Evolutionary conservation across 2,329 filamentous ascomycete species (phyloP), one percentile per base, ranked within the genome.

Genomic region (Aotearoamyces nothofagi): DNA sequence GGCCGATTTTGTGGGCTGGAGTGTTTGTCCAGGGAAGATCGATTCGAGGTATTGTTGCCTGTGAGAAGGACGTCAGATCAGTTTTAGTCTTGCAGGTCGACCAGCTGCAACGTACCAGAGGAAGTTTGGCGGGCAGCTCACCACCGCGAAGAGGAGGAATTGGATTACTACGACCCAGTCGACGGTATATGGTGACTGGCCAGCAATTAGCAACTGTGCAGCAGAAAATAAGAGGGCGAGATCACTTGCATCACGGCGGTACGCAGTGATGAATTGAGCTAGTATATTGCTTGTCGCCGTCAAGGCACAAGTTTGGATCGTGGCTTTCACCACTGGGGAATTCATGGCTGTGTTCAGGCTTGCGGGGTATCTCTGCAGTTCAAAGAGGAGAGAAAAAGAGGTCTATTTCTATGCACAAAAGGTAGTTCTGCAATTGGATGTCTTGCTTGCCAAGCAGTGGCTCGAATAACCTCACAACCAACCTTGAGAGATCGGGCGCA

Each of bases 121-220:
- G 47, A 83, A 81, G 54, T 94, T 94, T 24, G 79, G 79, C 3
- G 84, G 83, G 22, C 75, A 78, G 51, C 66, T 76, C 34, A 92
- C 47, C 17, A 80, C 47, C 39, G 75, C 69, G 58, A 77, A 92
- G 30, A 82, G 46, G 29, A 80, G 56, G 53, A 92, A 93, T 48
- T 84, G 79, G 40, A 84, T 56, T 24, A 92, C 61, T 4, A 78
- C 70, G 4, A 66, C 54, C 53, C 65, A 63, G 52, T 84, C 69
- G 41, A 92, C 57, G 14, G 57, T 51, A 29, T 80, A 63, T 8
- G 69, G 53, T 29, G 54, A 58, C 74, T 81, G 38, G 4, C 14
- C 13, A 31, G 20, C 14, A 32, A 22, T 42, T 14, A 36, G 32
- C 19, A 31, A 15, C 15, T 11, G 14, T 23, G 31, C 15, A 22